Conservation (phyloP, 305 asterid species). For the Petunia hybrid region DNA sequence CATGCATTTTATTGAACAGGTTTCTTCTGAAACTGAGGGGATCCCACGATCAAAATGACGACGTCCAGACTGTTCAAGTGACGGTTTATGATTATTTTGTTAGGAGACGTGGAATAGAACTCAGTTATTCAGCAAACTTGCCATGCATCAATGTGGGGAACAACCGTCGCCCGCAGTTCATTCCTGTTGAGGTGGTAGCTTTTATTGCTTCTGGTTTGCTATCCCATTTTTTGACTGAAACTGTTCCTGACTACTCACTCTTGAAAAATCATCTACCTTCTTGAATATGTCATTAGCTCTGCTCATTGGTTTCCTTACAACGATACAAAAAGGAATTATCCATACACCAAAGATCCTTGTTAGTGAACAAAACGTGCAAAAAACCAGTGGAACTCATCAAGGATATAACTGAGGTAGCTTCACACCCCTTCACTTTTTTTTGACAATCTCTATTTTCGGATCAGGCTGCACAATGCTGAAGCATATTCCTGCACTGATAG, state of each 20-base stretch:
- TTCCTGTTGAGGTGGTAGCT: conserved; percentile 67
- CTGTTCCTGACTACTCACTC: neutral
- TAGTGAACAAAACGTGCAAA: conserved; percentile 18
- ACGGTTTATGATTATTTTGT: conserved; percentile 78
- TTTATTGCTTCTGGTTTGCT: conserved; percentile 8
- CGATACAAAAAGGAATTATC: conserved; percentile 27
- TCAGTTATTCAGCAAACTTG: conserved; percentile 65
- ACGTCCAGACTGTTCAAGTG: conserved; percentile 48
- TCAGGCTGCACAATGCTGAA: neutral
- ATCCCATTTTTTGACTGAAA: neutral
- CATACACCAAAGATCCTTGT: conserved; percentile 7
- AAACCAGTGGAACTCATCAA: conserved; percentile 24
- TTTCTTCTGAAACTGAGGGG: conserved; percentile 54
- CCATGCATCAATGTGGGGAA: conserved; percentile 81
- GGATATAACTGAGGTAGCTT: conserved; percentile 16
- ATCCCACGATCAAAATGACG: conserved; percentile 47
- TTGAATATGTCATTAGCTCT: conserved; percentile 18
- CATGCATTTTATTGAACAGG: conserved; percentile 38
- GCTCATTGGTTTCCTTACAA: conserved; percentile 29
- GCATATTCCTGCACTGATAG: neutral
- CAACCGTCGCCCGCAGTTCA: conserved; percentile 58
- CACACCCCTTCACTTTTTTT: neutral
- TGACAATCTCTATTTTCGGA: neutral
- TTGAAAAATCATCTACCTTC: neutral
- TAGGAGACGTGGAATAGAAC: conserved; percentile 51